Base-by-base conservation (phyloP, 2,329 filamentous ascomycete genomes). In the Neoscytalidium dimidiatum region DNA sequence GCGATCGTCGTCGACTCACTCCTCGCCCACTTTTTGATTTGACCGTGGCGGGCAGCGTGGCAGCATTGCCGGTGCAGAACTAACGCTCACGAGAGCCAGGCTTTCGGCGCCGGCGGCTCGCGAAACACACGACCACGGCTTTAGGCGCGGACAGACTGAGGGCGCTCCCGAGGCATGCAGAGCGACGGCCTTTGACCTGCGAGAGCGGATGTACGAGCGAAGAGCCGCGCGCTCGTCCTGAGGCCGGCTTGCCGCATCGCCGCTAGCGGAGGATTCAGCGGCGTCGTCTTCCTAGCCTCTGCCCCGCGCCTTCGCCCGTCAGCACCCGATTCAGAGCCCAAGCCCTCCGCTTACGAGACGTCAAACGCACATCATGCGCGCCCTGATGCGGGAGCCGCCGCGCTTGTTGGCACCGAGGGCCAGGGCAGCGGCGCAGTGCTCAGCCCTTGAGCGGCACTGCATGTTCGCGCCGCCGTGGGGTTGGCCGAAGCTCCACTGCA, bases 241-340 rank as follows among this genome's bases (percentile, higher is more conserved):
- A 46, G 43, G 35, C 26, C 38, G 52, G 56, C 13, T 46, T 46
- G 4, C 28, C 26, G 43, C 28, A 33, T 52, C 28, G 41, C 28
- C 28, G 56, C 56, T 48, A 60, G 56, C 28, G 56, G 19, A 60
- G 56, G 41, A 60, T 31, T 6, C 21, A 35, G 53, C 35, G 52
- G 52, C 53, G 35, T n/a, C 13, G 4, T 46, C 6, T 9, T 41
- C 8, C 56, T 26, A 44, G 53, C 53, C 26, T 44, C 53, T 46
- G 53, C 53, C 56, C 56, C 56, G 56, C 53, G 53, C 56, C 56
- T 17, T 26, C 56, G 41, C 56, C 56, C 56, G 56, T 60, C 56
- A 60, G 56, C 56, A 9, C 56, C 41, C 56, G 56, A 33, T 60
- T 8, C 28, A 60, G 38, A 23, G 26, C 41, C 17, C 26, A 21